phyloP scores from a whole-genome alignment of 805 yeast genomes.

The Wickerhamiella australiensis region DNA sequence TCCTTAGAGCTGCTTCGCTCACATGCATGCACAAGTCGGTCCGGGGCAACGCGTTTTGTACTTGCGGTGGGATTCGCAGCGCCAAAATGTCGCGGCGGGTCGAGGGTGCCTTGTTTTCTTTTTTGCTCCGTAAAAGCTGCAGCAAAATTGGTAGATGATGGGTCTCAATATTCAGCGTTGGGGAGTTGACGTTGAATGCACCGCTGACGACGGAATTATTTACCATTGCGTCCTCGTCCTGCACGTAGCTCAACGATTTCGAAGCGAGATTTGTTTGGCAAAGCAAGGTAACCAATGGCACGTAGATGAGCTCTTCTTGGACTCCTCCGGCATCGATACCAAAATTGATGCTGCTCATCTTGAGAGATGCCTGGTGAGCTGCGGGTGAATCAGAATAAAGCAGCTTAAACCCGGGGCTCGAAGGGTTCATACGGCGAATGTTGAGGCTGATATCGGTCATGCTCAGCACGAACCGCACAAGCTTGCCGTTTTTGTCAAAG shows the following conservation, averaged over 20 bases:
- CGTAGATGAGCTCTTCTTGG: slow-evolving; percentile 31
- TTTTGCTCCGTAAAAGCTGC: slow-evolving; percentile 15
- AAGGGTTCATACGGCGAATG: slow-evolving; percentile 30
- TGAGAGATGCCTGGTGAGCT: slow-evolving; percentile 32
- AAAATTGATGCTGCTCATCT: slow-evolving; percentile 27
- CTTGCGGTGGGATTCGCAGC: slow-evolving; percentile 11
- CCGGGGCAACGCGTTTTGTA: slow-evolving; percentile 18
- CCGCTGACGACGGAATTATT: slow-evolving; percentile 17
- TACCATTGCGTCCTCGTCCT: slow-evolving; percentile 18
- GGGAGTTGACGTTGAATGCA: slow-evolving; percentile 26
- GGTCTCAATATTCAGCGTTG: slow-evolving; percentile 31
- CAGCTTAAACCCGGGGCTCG: slow-evolving; percentile 32
- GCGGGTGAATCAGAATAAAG: slow-evolving; percentile 26
- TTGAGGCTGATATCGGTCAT: slow-evolving; percentile 30
- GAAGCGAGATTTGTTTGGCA: slow-evolving; percentile 29
- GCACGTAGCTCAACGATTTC: slow-evolving; percentile 27
- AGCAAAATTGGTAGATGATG: slow-evolving; percentile 28
- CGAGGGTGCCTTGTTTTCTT: neutral
- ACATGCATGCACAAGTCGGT: slow-evolving; percentile 18
- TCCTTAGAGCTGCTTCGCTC: slow-evolving; percentile 19
- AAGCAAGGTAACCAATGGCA: slow-evolving; percentile 30
- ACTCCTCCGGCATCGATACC: slow-evolving; percentile 26
- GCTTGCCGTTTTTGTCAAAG: slow-evolving; percentile 11
- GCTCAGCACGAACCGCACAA: slow-evolving; percentile 21
- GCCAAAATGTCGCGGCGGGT: neutral